Percentiles rank a stretch among this genome's conserved stretches.
These are phyloP conservation scores for Paraconiothyrium sp. DNA, from an alignment of 2,329 filamentous ascomycete species.

Conservation along the genomic window DNA sequence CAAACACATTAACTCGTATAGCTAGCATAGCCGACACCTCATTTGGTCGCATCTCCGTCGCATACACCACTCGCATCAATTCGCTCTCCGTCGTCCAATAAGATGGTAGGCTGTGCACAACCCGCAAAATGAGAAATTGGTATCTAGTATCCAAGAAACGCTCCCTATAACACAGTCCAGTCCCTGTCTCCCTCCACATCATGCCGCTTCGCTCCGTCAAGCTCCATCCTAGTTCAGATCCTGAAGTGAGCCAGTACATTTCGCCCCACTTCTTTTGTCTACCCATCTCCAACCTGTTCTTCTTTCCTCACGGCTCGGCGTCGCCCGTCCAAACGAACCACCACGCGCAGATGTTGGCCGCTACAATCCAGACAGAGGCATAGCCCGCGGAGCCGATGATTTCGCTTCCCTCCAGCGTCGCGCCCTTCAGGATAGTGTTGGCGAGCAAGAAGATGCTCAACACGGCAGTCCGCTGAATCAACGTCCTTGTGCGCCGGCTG, in stretches of 20 bases:
- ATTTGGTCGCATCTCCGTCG: too few relatives aligned
- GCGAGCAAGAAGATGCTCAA: constrained; percentile 57
- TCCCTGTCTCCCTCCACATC: background rate
- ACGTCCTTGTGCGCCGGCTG: constrained; percentile 70
- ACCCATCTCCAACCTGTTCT: background rate
- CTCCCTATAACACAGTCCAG: background rate
- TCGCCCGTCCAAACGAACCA: constrained; percentile 63
- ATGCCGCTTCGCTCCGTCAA: background rate
- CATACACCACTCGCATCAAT: too few relatives aligned
- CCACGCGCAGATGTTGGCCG: constrained; percentile 68
- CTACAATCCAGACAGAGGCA: constrained; percentile 77
- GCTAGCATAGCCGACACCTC: too few relatives aligned
- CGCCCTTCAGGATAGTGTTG: constrained; percentile 72
- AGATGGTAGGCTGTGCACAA: background rate
- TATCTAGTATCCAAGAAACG: constrained; percentile 12
- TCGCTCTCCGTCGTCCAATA: too few relatives aligned
- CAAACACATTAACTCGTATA: too few relatives aligned
- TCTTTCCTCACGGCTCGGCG: constrained; percentile 12
- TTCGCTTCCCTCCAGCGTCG: constrained; percentile 76
- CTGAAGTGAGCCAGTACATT: too few relatives aligned
- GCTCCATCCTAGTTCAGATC: background rate
- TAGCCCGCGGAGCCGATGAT: constrained; percentile 75
- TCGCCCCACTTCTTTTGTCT: background rate
- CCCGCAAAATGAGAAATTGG: constrained; percentile 12
- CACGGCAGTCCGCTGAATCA: constrained; percentile 64